phyloP scores from a whole-genome alignment of 352 stramenopile genomes.

The Phytophthora sansomeana region DNA sequence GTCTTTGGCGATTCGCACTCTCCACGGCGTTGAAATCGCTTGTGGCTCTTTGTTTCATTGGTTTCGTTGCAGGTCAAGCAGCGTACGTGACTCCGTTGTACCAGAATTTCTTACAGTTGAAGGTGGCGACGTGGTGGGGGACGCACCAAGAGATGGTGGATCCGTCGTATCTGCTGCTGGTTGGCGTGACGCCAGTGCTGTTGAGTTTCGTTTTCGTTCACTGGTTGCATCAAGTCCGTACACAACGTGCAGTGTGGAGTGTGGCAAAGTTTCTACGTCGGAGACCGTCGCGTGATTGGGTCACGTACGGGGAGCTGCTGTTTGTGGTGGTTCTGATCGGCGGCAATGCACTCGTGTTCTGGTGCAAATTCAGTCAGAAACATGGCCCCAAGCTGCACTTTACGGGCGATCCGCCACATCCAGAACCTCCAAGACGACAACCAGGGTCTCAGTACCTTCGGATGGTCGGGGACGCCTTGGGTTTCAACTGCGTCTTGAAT shows the following conservation, averaged over 20 bases:
- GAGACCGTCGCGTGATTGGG: conserved; percentile 10
- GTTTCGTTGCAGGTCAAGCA: conserved; percentile 30
- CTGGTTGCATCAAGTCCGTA: conserved; percentile 31
- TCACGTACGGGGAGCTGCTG: conserved; percentile 46
- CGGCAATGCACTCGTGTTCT: conserved; percentile 47
- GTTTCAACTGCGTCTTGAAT: conserved; percentile 51
- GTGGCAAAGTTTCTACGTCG: conserved; percentile 20
- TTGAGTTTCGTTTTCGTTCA: conserved; percentile 41
- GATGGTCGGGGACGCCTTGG: conserved; percentile 36
- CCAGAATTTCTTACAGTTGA: conserved; percentile 19
- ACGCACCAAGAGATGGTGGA: conserved; percentile 57
- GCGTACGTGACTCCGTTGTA: conserved; percentile 37
- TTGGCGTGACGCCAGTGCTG: conserved; percentile 47
- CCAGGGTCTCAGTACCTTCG: conserved; percentile 15
- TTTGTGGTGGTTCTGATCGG: conserved; percentile 34
- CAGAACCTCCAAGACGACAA: background rate
- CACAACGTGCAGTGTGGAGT: conserved; percentile 10
- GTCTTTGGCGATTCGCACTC: conserved; percentile 4
- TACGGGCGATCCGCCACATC: conserved; percentile 5
- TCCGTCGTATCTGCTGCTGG: conserved; percentile 59
- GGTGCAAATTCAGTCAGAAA: conserved; percentile 21
- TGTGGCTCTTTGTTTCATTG: conserved; percentile 14
- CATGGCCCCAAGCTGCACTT: conserved; percentile 15
- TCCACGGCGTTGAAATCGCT: conserved; percentile 10
- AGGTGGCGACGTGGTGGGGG: conserved; percentile 28